Conservation (phyloP, 1,139 yeast genomes). For the Candida buenavistaensis region DNA sequence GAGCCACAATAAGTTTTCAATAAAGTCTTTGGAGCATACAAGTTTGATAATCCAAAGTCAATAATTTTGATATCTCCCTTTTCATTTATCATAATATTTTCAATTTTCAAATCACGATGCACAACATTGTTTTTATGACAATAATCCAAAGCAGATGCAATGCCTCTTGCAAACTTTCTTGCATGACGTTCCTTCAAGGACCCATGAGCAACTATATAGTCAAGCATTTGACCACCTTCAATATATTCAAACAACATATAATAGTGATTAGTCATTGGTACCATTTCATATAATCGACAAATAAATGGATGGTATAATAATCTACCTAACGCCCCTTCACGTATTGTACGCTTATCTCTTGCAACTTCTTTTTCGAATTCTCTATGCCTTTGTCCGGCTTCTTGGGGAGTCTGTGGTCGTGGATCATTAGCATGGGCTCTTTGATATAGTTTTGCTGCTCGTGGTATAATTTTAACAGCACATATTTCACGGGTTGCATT, state of each 20-base stretch:
- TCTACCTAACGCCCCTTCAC: slow-evolving; percentile 94
- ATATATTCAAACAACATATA: slow-evolving; percentile 97
- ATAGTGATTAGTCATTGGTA: slow-evolving; percentile 94
- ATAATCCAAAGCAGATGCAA: slow-evolving; percentile 90
- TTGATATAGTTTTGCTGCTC: slow-evolving; percentile 75
- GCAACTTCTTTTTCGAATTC: slow-evolving; percentile 86
- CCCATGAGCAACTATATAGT: slow-evolving; percentile 96
- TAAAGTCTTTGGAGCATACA: slow-evolving; percentile 69
- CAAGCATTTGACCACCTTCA: slow-evolving; percentile 97
- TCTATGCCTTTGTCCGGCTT: slow-evolving; percentile 61
- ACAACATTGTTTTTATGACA: slow-evolving; percentile 93
- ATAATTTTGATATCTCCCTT: slow-evolving; percentile 93
- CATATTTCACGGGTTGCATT: slow-evolving; percentile 79
- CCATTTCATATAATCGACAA: slow-evolving; percentile 89
- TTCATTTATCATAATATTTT: slow-evolving; percentile 90
- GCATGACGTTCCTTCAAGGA: slow-evolving; percentile 93
- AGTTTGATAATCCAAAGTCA: slow-evolving; percentile 92
- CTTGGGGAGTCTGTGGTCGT: slow-evolving; percentile 58
- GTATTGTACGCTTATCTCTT: slow-evolving; percentile 85
- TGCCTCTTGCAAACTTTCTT: slow-evolving; percentile 93
- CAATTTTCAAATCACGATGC: slow-evolving; percentile 95
- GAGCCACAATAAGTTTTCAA: slow-evolving; percentile 97
- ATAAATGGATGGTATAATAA: slow-evolving; percentile 90
- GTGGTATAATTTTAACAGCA: slow-evolving; percentile 80
- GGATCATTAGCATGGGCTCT: slow-evolving; percentile 76